These are phyloP conservation scores for Cucurbita ficifolia DNA, from an alignment of 306 rosid species.

Conservation along the genomic window DNA sequence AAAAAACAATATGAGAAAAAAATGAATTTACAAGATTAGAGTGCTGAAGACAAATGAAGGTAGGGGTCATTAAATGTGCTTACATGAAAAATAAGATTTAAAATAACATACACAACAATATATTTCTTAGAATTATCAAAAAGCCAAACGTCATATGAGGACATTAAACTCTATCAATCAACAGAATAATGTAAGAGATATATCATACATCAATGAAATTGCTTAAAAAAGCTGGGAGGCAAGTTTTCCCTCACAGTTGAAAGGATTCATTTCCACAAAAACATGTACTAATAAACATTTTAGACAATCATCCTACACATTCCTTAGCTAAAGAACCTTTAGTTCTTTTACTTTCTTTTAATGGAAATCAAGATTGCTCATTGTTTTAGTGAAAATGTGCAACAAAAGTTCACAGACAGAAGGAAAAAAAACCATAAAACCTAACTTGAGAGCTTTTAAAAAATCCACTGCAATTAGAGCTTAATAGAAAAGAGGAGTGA, in stretches of 20 bases:
- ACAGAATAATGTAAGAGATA: not conserved
- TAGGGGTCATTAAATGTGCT: not conserved
- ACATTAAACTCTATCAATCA: not conserved
- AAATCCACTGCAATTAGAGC: no score
- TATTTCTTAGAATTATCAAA: not conserved
- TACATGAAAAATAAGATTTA: not conserved
- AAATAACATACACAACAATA: not conserved
- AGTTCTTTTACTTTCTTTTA: no score
- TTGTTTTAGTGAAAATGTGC: no score
- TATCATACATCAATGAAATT: no score
- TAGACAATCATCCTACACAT: not conserved
- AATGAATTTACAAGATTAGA: not conserved
- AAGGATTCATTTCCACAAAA: not conserved
- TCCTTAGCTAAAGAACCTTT: not conserved
- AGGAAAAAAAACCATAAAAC: no score
- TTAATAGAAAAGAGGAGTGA: no score
- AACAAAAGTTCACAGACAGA: no score
- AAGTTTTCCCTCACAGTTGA: not conserved
- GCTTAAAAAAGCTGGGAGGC: not conserved
- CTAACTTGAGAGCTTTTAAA: no score
- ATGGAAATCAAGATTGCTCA: no score
- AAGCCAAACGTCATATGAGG: not conserved
- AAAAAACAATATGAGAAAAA: not conserved
- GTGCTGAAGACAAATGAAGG: not conserved
- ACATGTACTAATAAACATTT: not conserved